Conservation (phyloP, 306 rosid species). For the Gillenia trifoliata region DNA sequence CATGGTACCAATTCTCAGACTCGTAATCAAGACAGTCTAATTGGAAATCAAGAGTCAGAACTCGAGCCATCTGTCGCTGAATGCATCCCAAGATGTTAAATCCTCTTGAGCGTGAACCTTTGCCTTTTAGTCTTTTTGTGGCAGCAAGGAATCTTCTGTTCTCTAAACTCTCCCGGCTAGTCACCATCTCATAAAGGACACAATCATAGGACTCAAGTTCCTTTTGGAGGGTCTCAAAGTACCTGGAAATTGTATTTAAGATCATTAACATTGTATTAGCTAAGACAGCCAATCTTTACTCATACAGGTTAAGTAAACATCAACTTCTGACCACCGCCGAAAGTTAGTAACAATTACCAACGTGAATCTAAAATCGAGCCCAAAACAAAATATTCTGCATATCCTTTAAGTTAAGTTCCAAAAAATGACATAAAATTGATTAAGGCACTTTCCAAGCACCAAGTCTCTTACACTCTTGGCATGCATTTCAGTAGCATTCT, state of each 20-base stretch:
- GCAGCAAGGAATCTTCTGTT: conserved; percentile 47
- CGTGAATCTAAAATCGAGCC: neutral
- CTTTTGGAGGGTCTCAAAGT: conserved; percentile 76
- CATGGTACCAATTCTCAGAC: conserved; percentile 78
- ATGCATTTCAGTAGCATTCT: neutral
- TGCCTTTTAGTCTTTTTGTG: conserved; percentile 45
- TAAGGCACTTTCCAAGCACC: neutral
- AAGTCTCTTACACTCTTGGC: neutral
- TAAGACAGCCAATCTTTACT: neutral
- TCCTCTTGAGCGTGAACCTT: conserved; percentile 53
- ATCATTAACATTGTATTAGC: neutral
- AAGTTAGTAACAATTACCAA: neutral
- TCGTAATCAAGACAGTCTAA: conserved; percentile 79
- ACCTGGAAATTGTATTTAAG: conserved; percentile 42
- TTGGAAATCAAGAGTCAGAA: conserved; percentile 80
- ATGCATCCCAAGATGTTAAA: conserved; percentile 80
- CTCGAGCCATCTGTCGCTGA: conserved; percentile 90
- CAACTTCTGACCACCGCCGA: neutral
- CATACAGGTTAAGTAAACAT: neutral
- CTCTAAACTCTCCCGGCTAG: conserved; percentile 81
- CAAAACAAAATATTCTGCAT: neutral
- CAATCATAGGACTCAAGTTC: conserved; percentile 85
- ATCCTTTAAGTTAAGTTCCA: neutral
- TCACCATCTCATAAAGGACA: conserved; percentile 93
- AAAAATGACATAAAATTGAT: neutral